Evolutionary conservation across 352 stramenopile genomes (phyloP).

Genomic region (Phytophthora pluvialis): DNA sequence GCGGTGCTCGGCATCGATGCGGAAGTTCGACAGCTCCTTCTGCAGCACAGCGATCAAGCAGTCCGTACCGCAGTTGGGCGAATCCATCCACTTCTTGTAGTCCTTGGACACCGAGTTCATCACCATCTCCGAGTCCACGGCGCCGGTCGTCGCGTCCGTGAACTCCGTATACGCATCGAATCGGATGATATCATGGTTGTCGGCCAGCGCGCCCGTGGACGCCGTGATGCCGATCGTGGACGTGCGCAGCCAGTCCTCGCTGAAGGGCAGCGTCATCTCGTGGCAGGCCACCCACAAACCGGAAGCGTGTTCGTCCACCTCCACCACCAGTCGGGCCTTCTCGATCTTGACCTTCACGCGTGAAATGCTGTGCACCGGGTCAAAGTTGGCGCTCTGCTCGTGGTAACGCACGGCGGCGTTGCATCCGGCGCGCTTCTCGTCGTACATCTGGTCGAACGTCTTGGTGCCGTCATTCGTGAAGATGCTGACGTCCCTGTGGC

Average conservation of each 20-base stretch:
- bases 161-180: conserved; percentile 77
- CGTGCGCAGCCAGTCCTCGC: conserved; percentile 59
- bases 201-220: conserved; percentile 76
- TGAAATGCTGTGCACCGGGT: conserved; percentile 82
- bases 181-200: conserved; percentile 88
- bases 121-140: conserved; percentile 69
- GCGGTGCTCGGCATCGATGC: conserved; percentile 80
- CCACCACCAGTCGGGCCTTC: conserved; percentile 56
- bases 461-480: conserved; percentile 86
- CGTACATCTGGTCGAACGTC: conserved; percentile 68
- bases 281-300: conserved; percentile 73
- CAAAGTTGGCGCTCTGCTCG: conserved; percentile 78
- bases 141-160: conserved; percentile 45
- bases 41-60: conserved; percentile 80
- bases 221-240: conserved; percentile 80
- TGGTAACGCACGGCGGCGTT: conserved; percentile 83
- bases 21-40: conserved; percentile 85
- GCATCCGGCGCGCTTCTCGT: conserved; percentile 70
- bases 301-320: conserved; percentile 68
- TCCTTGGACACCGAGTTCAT: conserved; percentile 87
- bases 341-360: conserved; percentile 82
- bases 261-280: conserved; percentile 70
- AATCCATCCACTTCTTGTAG: conserved; percentile 86
- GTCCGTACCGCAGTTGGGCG: conserved; percentile 75
- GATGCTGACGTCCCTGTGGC: conserved; percentile 86